Conservation (phyloP, 768 basidiomycete genomes). For the Serpula lacrymans region DNA sequence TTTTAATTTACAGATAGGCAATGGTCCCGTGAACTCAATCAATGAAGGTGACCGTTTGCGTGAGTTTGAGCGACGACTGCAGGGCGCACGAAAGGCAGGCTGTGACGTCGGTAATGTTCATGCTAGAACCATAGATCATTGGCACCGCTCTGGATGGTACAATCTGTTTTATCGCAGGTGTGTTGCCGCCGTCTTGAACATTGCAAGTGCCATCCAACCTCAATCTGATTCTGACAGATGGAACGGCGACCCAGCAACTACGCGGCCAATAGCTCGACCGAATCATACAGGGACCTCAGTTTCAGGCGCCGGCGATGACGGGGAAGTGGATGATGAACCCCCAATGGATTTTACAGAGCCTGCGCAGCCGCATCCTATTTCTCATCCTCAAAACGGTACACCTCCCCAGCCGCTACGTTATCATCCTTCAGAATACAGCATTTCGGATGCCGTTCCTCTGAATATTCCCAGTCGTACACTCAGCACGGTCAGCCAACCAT, state of each 20-base stretch:
- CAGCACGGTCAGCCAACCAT: conserved; percentile 8
- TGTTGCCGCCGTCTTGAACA: too few species aligned
- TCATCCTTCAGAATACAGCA: conserved; percentile 24
- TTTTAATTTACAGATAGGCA: conserved; percentile 34
- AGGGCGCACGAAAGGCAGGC: conserved; percentile 58
- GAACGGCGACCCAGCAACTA: conserved; percentile 64
- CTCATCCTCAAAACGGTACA: conserved; percentile 29
- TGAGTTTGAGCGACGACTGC: conserved; percentile 71
- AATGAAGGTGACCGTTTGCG: conserved; percentile 63
- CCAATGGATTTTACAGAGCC: conserved; percentile 40
- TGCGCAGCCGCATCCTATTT: conserved; percentile 20
- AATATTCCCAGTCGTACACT: conserved; percentile 12
- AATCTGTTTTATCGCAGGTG: conserved; percentile 67
- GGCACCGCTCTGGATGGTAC: conserved; percentile 79
- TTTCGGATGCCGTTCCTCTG: conserved; percentile 17
- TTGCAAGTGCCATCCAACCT: too few species aligned
- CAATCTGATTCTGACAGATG: too few species aligned
- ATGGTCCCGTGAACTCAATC: conserved; percentile 36
- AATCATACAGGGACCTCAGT: conserved; percentile 26
- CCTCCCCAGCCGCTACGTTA: conserved; percentile 28
- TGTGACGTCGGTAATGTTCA: conserved; percentile 73
- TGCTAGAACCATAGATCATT: conserved; percentile 73
- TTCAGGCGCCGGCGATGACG: conserved; percentile 37
- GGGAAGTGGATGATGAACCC: conserved; percentile 50
- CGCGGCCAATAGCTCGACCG: conserved; percentile 41